Evolutionary conservation across 129 eudicot species (phyloP).

Genomic region (Centrapalus pauciflorus): DNA sequence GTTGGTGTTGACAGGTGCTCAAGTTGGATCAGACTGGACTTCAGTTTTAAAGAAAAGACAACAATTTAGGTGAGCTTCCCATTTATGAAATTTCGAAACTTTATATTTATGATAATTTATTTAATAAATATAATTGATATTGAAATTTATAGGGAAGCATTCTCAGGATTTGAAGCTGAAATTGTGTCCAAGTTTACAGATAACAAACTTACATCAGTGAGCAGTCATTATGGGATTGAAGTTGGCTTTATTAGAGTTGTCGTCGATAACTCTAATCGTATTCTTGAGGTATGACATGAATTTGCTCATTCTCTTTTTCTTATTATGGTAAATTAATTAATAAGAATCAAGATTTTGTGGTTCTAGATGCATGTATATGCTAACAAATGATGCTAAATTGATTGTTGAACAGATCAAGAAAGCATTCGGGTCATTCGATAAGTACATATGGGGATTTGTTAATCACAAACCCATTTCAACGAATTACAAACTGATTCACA

Average conservation of each 20-base stretch:
- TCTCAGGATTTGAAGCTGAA: constrained; percentile 72
- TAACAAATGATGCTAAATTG: not conserved
- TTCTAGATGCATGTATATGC: not conserved
- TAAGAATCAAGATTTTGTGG: not conserved
- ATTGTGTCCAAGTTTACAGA: constrained; percentile 53
- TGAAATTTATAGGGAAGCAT: constrained; percentile 51
- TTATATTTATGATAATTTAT: not conserved
- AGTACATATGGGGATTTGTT: constrained; percentile 80
- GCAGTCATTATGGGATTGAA: constrained; percentile 45
- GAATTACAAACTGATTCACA: constrained; percentile 48
- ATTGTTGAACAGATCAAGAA: constrained; percentile 43
- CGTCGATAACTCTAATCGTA: constrained; percentile 58
- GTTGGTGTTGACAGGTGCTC: constrained; percentile 73
- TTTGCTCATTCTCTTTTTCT: not conserved
- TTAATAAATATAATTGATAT: too few species aligned
- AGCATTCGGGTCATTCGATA: constrained; percentile 63
- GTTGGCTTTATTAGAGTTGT: constrained; percentile 49
- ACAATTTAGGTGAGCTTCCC: constrained; percentile 38
- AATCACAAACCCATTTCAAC: constrained; percentile 57
- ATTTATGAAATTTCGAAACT: not conserved
- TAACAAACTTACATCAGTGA: constrained; percentile 37
- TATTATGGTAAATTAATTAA: not conserved
- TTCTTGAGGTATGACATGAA: constrained; percentile 44
- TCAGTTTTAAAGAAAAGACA: constrained; percentile 69
- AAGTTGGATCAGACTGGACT: constrained; percentile 93